Evolutionary conservation across 768 basidiomycete genomes (phyloP), one percentile per base, ranked within the genome.

Genomic region (Amanita fuliginea): DNA sequence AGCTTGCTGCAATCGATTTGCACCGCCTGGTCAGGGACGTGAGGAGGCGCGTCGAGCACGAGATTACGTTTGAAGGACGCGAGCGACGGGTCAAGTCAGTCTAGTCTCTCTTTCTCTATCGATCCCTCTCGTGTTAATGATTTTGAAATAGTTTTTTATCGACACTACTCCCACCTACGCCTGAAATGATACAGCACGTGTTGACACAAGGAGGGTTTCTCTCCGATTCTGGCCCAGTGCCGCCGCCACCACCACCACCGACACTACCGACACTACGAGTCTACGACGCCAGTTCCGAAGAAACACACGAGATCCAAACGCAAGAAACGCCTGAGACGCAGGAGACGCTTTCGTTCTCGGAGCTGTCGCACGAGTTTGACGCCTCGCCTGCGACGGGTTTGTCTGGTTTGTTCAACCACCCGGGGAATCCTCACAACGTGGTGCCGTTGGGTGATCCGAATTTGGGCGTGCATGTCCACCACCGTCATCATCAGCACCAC

Each of bases 11-110:
- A 0, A 71, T 74, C 22, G 92, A 93, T 56, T 65, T 93, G 11
- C 77, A 81, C 55, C 64, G 76, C 7, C 71, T 89, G 0, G 63
- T 95, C 11, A 68, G 71, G 49, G 86, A 92, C 52, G 82, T 93
- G 13, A 75, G 93, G 18, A 68, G 81, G 48, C 70, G 82, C 6
- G 81, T 95, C 6, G 92, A 95, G 59, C 75, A 75, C 55, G 82
- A 84, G 56, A 71, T 74, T 37, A 80, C 74, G 0, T 81, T 75
- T 56, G 77, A 80, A 58, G 80, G 80, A 8, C 67, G 55, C 1
- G 77, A 83, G 55, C 71, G 73, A 50, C 70, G 69, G 55, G 78
- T 76, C 47, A 77, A 76, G 74, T 81, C 56, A 51, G 43, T 19
- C 3, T n/a, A n/a, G n/a, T 41, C 40, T 19, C 28, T 9, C 28